Base-by-base conservation (phyloP, 495 filamentous ascomycete species). In the Lasiosphaeris hirsuta region DNA sequence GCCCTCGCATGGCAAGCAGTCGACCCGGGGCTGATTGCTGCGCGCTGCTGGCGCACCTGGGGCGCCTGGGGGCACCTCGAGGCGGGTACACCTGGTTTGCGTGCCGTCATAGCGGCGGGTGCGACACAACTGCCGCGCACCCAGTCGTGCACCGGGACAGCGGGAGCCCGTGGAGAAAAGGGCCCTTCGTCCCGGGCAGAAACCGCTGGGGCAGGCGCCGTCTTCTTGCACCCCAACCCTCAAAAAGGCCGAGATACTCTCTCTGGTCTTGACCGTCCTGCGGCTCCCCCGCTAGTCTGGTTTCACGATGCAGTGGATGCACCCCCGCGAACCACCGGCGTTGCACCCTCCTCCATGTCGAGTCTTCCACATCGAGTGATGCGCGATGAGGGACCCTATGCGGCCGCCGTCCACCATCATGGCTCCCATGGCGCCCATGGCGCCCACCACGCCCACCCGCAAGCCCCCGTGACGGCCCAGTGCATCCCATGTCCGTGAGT, bases 301-400 rank as follows among this genome's bases (percentile, higher is more conserved):
- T 68, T 68, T 59, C 67, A 70, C 63, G 63, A 70, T 70, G 65
- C 62, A 60, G 54, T 64, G 59, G 56, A 66, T 62, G 64, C 60
- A 69, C 66, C 57, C 57, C 58, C 50, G 66, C 54, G 61, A 63
- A 58, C 63, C 63, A 66, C 53, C 61, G 60, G 65, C 67, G 57
- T 50, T 60, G 62, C 64, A 45, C 59, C 65, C 54, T 54, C 48
- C 60, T 63, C 68, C 53, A 72, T 72, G 69, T 72, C 69, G 58
- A 62, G 36, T 58, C 60, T 57, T 65, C 65, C 66, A 53, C 61
- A 64, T 48, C 69, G 59, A 63, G 61, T 60, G 48, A 72, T 62
- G 57, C 63, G 67, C 53, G 58, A 69, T 72, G 69, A 54, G 44
- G 65, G 61, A 51, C 52, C 58, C 45, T 65, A 54, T 60, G 38